These are phyloP conservation scores for Cyclotella atomus DNA, from an alignment of 108 stramenopile species.

Conservation along the genomic window DNA sequence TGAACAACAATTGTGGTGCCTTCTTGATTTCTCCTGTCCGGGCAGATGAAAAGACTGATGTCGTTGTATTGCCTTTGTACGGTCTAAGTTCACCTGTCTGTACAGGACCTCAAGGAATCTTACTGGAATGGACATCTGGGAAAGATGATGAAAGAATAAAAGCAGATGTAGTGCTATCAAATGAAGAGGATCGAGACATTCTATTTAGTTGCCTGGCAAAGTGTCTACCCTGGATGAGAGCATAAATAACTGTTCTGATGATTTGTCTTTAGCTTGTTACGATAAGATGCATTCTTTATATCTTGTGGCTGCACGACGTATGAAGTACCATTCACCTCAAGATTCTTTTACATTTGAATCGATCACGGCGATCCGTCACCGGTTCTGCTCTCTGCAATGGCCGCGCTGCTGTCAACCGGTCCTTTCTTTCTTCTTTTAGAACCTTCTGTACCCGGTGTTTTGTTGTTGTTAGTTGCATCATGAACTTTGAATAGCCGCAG, in stretches of 20 bases:
- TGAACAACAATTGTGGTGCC: conserved; percentile 2
- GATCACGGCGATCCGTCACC: not conserved
- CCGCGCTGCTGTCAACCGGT: not conserved
- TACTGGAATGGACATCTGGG: conserved; percentile 19
- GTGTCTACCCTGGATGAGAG: conserved; percentile 26
- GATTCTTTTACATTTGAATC: not conserved
- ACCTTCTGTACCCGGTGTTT: not conserved
- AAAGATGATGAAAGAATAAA: not conserved
- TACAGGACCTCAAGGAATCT: conserved; percentile 30
- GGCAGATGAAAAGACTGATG: not conserved
- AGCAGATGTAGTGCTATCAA: conserved; percentile 48
- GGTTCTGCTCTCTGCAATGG: not conserved
- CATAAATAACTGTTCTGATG: not conserved
- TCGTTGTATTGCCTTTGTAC: not conserved
- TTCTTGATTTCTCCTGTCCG: conserved; percentile 36
- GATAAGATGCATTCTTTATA: not conserved
- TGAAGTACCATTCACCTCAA: not conserved
- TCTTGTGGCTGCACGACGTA: not conserved
- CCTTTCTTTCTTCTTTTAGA: not conserved
- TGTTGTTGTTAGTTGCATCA: not conserved
- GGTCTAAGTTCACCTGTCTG: not conserved
- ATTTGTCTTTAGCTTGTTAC: not conserved
- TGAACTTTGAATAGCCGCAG: conserved; percentile 34
- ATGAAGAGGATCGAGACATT: conserved; percentile 43
- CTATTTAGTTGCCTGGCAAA: conserved; percentile 26